Conservation (phyloP, 257 asterid genomes). For the Solanum rostratum region DNA sequence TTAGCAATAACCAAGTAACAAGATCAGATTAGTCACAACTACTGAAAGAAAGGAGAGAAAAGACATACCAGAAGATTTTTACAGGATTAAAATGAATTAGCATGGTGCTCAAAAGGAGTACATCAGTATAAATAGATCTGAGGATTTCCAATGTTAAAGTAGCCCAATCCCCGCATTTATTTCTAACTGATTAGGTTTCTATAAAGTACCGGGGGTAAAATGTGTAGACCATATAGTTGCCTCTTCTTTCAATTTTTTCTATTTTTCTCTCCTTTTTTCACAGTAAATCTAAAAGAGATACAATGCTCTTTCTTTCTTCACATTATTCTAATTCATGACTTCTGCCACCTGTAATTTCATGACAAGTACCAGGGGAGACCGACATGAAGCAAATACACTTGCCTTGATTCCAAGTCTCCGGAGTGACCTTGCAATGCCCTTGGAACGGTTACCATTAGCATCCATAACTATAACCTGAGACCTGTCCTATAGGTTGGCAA, state of each 20-base stretch:
- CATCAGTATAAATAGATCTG: neutral
- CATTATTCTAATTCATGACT: neutral
- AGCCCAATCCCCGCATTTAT: neutral
- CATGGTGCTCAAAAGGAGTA: neutral
- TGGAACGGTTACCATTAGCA: slow-evolving; percentile 79
- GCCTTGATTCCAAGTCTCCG: slow-evolving; percentile 77
- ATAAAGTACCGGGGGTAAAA: neutral
- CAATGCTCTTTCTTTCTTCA: too few species aligned
- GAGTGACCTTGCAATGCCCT: slow-evolving; percentile 76
- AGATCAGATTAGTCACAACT: neutral
- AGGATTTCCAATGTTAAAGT: neutral
- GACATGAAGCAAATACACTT: slow-evolving; percentile 16
- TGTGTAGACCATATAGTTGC: neutral
- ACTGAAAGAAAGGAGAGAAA: neutral
- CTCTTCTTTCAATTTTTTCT: too few species aligned
- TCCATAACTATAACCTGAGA: slow-evolving; percentile 87
- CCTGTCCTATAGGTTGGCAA: slow-evolving; percentile 36
- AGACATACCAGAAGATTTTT: neutral
- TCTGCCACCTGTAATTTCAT: neutral
- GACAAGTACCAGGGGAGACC: neutral
- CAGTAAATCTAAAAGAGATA: too few species aligned
- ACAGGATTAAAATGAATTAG: neutral
- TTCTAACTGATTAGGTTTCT: neutral
- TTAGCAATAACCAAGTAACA: neutral
- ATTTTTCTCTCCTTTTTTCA: too few species aligned